These are phyloP conservation scores for Penicillium brevicompactum DNA, from an alignment of 2,329 filamentous ascomycete genomes.

Conservation along the genomic window DNA sequence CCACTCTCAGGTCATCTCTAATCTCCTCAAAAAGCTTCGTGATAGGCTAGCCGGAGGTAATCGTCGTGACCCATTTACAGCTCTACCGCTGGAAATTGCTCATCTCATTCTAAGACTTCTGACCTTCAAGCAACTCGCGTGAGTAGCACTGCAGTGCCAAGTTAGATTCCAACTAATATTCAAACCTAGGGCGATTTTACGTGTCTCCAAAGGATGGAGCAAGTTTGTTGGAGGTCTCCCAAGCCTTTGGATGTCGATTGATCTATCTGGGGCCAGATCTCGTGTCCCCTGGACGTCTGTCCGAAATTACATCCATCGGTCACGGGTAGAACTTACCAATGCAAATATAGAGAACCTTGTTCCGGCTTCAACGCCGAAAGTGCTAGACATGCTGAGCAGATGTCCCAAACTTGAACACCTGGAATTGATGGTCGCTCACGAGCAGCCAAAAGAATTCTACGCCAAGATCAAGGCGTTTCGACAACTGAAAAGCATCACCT, in stretches of 20 bases:
- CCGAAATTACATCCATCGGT: conserved; percentile 37
- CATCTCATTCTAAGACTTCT: conserved; percentile 55
- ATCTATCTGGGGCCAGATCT: conserved; percentile 50
- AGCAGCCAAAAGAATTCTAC: conserved; percentile 23
- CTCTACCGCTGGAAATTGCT: conserved; percentile 58
- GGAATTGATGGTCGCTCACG: conserved; percentile 27
- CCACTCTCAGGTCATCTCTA: background rate
- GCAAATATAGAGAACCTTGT: conserved; percentile 35
- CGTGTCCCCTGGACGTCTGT: conserved; percentile 44
- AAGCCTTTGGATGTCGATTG: conserved; percentile 55
- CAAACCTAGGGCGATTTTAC: conserved; percentile 46
- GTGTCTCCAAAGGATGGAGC: conserved; percentile 60
- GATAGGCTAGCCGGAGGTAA: conserved; percentile 48
- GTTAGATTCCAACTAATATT: background rate
- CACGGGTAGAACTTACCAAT: conserved; percentile 36
- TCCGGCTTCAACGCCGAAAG: conserved; percentile 25
- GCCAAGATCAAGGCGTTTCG: conserved; percentile 30
- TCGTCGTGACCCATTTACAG: conserved; percentile 51
- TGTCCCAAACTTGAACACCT: conserved; percentile 38
- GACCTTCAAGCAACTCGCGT: conserved; percentile 55
- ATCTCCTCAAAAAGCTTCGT: conserved; percentile 51
- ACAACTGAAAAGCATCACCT: conserved; percentile 27
- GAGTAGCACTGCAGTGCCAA: conserved; percentile 14
- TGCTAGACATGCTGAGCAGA: conserved; percentile 35
- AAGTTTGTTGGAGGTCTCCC: conserved; percentile 51